phyloP scores from a whole-genome alignment of 768 basidiomycete species.

The Suillus alpinus region DNA sequence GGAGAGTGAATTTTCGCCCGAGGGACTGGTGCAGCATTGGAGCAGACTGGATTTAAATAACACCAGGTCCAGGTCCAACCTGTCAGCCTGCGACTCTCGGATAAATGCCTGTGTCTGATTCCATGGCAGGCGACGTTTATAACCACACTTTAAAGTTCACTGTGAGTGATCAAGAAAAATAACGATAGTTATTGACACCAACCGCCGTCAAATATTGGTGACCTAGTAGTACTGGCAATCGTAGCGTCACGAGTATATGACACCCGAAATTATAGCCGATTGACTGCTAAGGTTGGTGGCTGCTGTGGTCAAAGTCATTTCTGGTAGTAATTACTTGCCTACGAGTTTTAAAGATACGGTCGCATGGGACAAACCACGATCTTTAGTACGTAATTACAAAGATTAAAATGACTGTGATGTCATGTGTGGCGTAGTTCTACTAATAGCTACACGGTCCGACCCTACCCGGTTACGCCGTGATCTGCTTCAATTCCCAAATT shows the following conservation, averaged over 20 bases:
- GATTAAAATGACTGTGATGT: no score
- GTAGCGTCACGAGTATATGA: neutral
- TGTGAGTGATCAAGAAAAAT: neutral
- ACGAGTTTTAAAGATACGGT: no score
- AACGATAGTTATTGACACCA: neutral
- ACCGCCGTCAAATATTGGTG: neutral
- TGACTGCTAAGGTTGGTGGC: neutral
- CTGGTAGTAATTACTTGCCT: no score
- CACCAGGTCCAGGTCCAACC: neutral
- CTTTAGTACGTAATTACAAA: no score
- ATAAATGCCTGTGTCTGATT: neutral
- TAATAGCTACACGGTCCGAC: neutral
- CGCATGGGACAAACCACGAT: no score
- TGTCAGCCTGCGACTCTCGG: neutral
- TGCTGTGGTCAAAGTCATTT: neutral
- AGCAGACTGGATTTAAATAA: slow-evolving; percentile 7
- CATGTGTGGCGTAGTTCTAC: neutral
- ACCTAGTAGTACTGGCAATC: no score
- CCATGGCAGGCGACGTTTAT: neutral
- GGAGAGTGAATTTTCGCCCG: neutral
- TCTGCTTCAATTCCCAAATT: slow-evolving; percentile 45
- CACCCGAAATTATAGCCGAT: neutral
- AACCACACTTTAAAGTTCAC: neutral
- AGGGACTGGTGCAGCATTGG: neutral
- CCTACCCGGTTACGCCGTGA: slow-evolving; percentile 39